Conservation (phyloP, 2,329 filamentous ascomycete species). For the Verticillium tricorpus region DNA sequence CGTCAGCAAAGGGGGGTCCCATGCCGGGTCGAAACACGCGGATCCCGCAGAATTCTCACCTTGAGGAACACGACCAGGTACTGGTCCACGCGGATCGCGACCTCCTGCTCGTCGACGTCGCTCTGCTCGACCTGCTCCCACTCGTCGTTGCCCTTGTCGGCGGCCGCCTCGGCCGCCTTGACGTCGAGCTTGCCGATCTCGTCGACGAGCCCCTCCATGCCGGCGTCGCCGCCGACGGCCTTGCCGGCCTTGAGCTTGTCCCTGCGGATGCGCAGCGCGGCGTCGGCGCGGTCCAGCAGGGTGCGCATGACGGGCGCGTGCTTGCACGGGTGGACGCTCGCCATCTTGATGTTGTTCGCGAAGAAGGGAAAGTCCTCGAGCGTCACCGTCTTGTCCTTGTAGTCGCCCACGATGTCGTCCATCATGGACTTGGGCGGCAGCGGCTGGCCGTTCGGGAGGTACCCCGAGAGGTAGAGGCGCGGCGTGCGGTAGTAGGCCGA, state of each 20-base stretch:
- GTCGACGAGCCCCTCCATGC: constrained; percentile 83
- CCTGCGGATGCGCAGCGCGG: constrained; percentile 80
- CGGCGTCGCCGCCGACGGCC: constrained; percentile 44
- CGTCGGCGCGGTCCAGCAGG: constrained; percentile 89
- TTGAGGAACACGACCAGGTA: constrained; percentile 85
- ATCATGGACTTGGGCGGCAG: constrained; percentile 84
- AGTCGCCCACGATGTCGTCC: constrained; percentile 94
- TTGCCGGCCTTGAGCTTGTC: constrained; percentile 69
- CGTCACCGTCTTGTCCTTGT: constrained; percentile 98
- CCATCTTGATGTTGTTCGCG: constrained; percentile 88
- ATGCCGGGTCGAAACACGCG: not conserved
- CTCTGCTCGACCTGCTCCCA: constrained; percentile 62
- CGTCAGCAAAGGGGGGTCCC: not conserved
- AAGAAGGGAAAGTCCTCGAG: constrained; percentile 97
- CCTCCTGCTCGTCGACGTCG: constrained; percentile 64
- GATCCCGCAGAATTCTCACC: constrained; percentile 43
- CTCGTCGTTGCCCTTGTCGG: constrained; percentile 49
- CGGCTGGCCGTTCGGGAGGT: constrained; percentile 72
- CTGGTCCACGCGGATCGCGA: constrained; percentile 82
- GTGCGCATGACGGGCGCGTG: constrained; percentile 98
- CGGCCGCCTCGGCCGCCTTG: constrained; percentile 45
- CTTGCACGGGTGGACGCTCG: constrained; percentile 93
- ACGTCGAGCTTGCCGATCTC: constrained; percentile 65
- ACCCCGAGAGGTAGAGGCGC: constrained; percentile 90
- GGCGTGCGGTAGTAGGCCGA: constrained; percentile 95